phyloP scores from a whole-genome alignment of 1,139 yeast genomes.

The Nematodospora anomalae region DNA sequence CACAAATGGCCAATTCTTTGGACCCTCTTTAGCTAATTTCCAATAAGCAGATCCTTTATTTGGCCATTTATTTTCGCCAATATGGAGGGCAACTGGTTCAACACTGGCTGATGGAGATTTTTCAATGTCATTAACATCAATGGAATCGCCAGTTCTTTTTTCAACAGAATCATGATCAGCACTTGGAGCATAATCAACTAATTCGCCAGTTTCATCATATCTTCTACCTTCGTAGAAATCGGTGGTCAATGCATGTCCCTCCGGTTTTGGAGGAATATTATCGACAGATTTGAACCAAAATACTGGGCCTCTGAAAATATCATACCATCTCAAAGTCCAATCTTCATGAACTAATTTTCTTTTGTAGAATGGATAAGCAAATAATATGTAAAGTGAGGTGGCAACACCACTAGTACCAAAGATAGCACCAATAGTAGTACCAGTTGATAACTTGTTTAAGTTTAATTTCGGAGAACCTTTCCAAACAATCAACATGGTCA shows the following conservation, averaged over 20 bases:
- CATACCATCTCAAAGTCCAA: constrained; percentile 66
- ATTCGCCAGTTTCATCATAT: constrained; percentile 24
- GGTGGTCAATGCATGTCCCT: constrained; percentile 52
- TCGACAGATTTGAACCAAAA: constrained; percentile 57
- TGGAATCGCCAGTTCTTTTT: constrained; percentile 10
- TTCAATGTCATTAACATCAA: constrained; percentile 14
- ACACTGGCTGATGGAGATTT: constrained; percentile 9
- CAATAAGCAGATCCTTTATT: constrained; percentile 37
- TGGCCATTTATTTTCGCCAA: constrained; percentile 24
- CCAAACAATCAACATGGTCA: constrained; percentile 65
- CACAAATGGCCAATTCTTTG: constrained; percentile 54
- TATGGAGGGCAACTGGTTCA: constrained; percentile 4
- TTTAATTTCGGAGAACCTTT: constrained; percentile 71
- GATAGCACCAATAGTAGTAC: constrained; percentile 55
- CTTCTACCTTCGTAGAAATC: constrained; percentile 71
- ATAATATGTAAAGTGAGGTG: constrained; percentile 46
- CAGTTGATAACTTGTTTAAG: constrained; percentile 50
- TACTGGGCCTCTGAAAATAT: constrained; percentile 57
- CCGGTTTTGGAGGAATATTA: constrained; percentile 66
- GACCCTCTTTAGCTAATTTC: constrained; percentile 42
- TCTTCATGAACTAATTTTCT: constrained; percentile 63
- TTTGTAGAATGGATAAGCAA: constrained; percentile 62
- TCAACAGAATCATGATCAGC: constrained; percentile 9
- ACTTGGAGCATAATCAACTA: constrained; percentile 13
- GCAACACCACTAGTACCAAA: constrained; percentile 66